Percentiles rank a stretch among this genome's conserved stretches.
phyloP scores from a whole-genome alignment of 2,329 filamentous ascomycete species.

The Rugonectria rugulosa region DNA sequence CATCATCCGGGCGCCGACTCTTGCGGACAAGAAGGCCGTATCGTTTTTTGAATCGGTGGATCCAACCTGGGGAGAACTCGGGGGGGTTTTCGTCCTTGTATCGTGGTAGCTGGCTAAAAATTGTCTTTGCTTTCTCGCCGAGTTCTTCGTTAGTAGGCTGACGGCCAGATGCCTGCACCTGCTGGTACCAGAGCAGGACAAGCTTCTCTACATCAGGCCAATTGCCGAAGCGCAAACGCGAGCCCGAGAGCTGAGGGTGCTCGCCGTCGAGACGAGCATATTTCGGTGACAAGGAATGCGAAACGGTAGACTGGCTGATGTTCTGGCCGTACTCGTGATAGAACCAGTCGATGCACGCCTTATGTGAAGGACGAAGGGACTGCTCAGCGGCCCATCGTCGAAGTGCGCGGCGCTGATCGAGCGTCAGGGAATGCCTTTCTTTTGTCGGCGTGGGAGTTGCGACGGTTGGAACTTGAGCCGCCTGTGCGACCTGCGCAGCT shows the following conservation, averaged over 20 bases:
- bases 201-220: slow-evolving; percentile 70
- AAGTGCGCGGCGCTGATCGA: slow-evolving; percentile 67
- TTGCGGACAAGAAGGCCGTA: slow-evolving; percentile 66
- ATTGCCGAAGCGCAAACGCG: slow-evolving; percentile 68
- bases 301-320: slow-evolving; percentile 70
- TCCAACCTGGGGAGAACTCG: slow-evolving; percentile 70
- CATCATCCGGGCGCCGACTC: slow-evolving; percentile 58
- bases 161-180: slow-evolving; percentile 59
- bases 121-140: slow-evolving; percentile 67
- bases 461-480: slow-evolving; percentile 15
- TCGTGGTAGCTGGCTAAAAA: slow-evolving; percentile 65
- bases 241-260: slow-evolving; percentile 66
- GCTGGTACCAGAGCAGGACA: slow-evolving; percentile 63
- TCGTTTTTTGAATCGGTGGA: slow-evolving; percentile 70
- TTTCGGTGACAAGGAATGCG: slow-evolving; percentile 67
- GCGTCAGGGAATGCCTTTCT: slow-evolving; percentile 67
- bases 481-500: slow-evolving; percentile 23
- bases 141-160: slow-evolving; percentile 69
- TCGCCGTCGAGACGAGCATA: slow-evolving; percentile 69
- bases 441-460: slow-evolving; percentile 35
- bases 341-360: slow-evolving; percentile 71
- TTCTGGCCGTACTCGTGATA: slow-evolving; percentile 63
- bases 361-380: slow-evolving; percentile 64
- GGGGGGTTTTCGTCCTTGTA: slow-evolving; percentile 68
- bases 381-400: slow-evolving; percentile 67